phyloP scores from a whole-genome alignment of 495 filamentous ascomycete species.

The Penicillium flavigenum region DNA sequence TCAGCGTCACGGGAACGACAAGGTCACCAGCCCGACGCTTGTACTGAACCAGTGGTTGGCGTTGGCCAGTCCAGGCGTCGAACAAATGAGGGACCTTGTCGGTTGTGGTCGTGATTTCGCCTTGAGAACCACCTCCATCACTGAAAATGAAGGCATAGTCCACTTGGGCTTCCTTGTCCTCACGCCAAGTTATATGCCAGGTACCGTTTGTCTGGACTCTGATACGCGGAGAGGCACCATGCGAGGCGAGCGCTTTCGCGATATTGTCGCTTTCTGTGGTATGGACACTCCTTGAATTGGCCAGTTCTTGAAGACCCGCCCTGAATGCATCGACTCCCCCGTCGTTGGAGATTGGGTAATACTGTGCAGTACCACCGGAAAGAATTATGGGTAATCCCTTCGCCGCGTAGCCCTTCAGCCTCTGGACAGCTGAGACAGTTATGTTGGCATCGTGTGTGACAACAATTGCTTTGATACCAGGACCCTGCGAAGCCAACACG shows the following conservation, averaged over 20 bases:
- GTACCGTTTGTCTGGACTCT: not conserved
- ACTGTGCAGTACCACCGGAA: not conserved
- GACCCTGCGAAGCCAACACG: slow-evolving; percentile 39
- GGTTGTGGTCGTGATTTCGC: not conserved
- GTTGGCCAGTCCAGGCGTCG: slow-evolving; percentile 47
- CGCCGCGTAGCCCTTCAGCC: slow-evolving; percentile 12
- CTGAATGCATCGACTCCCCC: not conserved
- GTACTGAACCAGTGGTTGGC: slow-evolving; percentile 35
- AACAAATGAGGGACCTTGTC: slow-evolving; percentile 37
- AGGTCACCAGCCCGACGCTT: slow-evolving; percentile 20
- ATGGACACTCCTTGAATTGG: not conserved
- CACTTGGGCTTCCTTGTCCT: not conserved
- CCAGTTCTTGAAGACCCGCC: not conserved
- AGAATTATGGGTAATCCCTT: slow-evolving; percentile 37
- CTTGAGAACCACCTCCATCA: not conserved
- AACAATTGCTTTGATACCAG: slow-evolving; percentile 47
- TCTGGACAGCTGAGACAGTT: slow-evolving; percentile 16
- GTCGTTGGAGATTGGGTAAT: not conserved
- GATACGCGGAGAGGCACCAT: not conserved
- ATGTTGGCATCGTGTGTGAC: slow-evolving; percentile 39
- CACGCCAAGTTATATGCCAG: not conserved
- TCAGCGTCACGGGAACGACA: slow-evolving; percentile 32
- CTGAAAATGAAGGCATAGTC: not conserved
- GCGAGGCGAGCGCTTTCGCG: not conserved
- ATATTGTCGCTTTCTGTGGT: not conserved